A percentile compares a stretch with the other conserved stretches of the same genome.
Conservation (phyloP, 495 filamentous ascomycete species). For the Penicillium coffeae region DNA sequence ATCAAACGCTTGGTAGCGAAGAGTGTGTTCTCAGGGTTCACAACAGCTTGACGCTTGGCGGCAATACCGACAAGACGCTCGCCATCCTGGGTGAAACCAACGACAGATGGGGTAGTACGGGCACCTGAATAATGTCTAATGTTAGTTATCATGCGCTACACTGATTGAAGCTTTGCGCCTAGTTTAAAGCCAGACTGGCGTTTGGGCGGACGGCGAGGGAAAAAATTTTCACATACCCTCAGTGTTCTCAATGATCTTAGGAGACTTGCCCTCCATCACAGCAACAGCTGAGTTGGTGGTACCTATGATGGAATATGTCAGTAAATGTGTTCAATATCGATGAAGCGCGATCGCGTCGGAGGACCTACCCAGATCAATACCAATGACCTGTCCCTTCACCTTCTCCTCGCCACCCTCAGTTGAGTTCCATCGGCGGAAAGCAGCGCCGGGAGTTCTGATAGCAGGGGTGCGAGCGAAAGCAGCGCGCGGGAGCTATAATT, state of each 20-base stretch:
- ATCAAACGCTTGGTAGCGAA: slow-evolving; percentile 99
- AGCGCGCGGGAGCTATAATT: slow-evolving; percentile 40
- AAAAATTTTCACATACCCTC: slow-evolving; percentile 63
- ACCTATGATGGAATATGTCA: slow-evolving; percentile 48
- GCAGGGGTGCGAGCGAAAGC: slow-evolving; percentile 50
- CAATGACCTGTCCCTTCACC: slow-evolving; percentile 93
- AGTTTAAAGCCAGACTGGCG: no score
- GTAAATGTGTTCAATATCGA: slow-evolving; percentile 1
- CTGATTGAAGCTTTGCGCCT: no score
- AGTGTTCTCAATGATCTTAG: slow-evolving; percentile 96
- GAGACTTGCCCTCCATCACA: slow-evolving; percentile 92
- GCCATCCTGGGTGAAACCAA: slow-evolving; percentile 94
- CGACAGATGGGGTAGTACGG: slow-evolving; percentile 93
- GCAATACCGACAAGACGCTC: slow-evolving; percentile 97
- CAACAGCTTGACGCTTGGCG: slow-evolving; percentile 97
- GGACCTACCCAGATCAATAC: slow-evolving; percentile 92
- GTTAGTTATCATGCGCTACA: no score
- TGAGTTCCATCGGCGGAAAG: slow-evolving; percentile 75
- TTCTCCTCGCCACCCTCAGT: slow-evolving; percentile 79
- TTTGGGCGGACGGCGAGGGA: slow-evolving; percentile 5
- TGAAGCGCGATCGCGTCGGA: neutral
- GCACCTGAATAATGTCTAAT: slow-evolving; percentile 56
- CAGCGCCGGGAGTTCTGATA: slow-evolving; percentile 50
- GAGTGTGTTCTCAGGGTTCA: slow-evolving; percentile 98
- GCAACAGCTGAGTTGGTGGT: slow-evolving; percentile 99